Evolutionary conservation across 495 filamentous ascomycete species (phyloP).

Genomic region (Hypoxylon crocopeplum): DNA sequence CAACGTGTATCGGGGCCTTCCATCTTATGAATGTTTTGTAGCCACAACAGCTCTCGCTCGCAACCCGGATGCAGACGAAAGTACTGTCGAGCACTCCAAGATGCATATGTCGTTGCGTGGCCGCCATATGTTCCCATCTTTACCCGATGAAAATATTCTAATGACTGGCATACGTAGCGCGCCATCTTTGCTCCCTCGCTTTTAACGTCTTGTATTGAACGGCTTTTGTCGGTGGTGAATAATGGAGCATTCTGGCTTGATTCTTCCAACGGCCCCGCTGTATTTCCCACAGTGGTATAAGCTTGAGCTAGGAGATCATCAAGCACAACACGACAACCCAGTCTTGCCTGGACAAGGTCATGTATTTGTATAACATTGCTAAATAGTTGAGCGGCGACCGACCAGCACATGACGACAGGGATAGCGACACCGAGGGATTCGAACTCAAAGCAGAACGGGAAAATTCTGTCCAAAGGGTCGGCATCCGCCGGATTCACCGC

Average conservation of each 20-base stretch:
- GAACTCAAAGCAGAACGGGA: slow-evolving; percentile 25
- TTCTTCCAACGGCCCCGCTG: background rate
- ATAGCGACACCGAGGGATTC: slow-evolving; percentile 18
- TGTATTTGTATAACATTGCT: slow-evolving; percentile 25
- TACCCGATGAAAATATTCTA: slow-evolving; percentile 24
- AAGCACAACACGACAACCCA: slow-evolving; percentile 8
- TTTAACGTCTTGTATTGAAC: slow-evolving; percentile 22
- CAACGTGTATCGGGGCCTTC: slow-evolving; percentile 19
- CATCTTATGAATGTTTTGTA: slow-evolving; percentile 25
- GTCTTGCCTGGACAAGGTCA: slow-evolving; percentile 9
- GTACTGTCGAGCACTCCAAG: slow-evolving; percentile 24
- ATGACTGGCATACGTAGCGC: slow-evolving; percentile 14
- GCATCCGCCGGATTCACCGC: slow-evolving; percentile 10
- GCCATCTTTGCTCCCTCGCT: slow-evolving; percentile 16
- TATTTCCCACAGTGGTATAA: background rate
- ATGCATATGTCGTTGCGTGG: slow-evolving; percentile 25
- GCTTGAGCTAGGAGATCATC: slow-evolving; percentile 2
- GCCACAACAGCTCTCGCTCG: slow-evolving; percentile 18
- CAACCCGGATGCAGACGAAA: slow-evolving; percentile 21
- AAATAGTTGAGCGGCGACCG: slow-evolving; percentile 12
- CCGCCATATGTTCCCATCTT: slow-evolving; percentile 24
- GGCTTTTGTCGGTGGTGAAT: background rate
- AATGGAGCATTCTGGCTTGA: background rate
- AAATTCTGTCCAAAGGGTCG: slow-evolving; percentile 11
- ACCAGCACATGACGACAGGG: slow-evolving; percentile 19